Percentiles rank a stretch among this genome's conserved stretches.
These are phyloP conservation scores for Colletotrichum viniferum DNA, from an alignment of 2,329 filamentous ascomycete genomes.

Conservation along the genomic window DNA sequence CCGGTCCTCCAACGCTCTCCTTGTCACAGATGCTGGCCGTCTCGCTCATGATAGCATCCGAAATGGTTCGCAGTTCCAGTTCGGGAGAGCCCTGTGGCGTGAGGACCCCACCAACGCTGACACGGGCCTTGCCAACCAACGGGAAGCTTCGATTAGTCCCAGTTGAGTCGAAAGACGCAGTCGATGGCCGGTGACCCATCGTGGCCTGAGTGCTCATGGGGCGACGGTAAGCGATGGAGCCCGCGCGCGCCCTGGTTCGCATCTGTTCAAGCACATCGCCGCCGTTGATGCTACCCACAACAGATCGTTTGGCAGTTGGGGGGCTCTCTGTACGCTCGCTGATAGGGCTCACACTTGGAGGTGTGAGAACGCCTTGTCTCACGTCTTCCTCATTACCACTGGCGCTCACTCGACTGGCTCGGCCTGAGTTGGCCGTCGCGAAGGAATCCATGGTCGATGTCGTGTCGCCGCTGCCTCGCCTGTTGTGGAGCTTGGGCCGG, in stretches of 20 bases:
- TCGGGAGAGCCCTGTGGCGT: constrained; percentile 55
- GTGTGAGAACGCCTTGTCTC: constrained; percentile 12
- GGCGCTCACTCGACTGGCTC: constrained; percentile 38
- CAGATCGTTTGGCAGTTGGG: constrained; percentile 14
- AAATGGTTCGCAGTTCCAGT: constrained; percentile 50
- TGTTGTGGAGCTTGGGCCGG: constrained; percentile 25
- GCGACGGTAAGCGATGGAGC: constrained; percentile 43
- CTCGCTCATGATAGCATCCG: constrained; percentile 53
- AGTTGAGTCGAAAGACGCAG: constrained; percentile 61
- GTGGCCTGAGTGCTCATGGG: constrained; percentile 45
- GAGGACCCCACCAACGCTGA: constrained; percentile 48
- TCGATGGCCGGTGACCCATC: constrained; percentile 57
- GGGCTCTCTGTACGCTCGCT: constrained; percentile 18
- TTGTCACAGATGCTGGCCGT: constrained; percentile 46
- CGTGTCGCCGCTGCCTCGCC: constrained; percentile 54
- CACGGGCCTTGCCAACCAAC: constrained; percentile 57
- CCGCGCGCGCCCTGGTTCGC: constrained; percentile 24
- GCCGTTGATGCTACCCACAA: constrained; percentile 28
- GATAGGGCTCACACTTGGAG: constrained; percentile 16
- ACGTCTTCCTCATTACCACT: not conserved
- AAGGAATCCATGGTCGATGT: constrained; percentile 59
- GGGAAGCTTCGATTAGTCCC: constrained; percentile 68
- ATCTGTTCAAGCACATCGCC: constrained; percentile 26
- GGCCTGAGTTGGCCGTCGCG: constrained; percentile 59
- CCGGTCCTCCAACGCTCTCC: constrained; percentile 30